A percentile compares a stretch with the other conserved stretches of the same genome.
These are phyloP conservation scores for Arxiozyma bovina DNA, from an alignment of 1,139 yeast species.

Conservation along the genomic window DNA sequence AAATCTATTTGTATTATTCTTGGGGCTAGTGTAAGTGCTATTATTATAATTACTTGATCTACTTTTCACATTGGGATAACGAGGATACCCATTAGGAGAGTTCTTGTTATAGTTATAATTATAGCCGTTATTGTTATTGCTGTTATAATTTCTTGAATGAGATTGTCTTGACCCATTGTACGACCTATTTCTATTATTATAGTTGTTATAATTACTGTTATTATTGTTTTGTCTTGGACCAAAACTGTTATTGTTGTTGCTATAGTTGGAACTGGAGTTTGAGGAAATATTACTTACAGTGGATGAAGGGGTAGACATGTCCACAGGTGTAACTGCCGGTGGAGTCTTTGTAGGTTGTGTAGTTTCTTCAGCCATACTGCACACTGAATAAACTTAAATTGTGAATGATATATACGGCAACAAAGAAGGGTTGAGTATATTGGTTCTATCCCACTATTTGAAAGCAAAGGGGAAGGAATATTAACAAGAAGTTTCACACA, in stretches of 20 bases:
- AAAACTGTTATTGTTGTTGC: neutral
- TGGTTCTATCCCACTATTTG: no score
- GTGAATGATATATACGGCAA: neutral
- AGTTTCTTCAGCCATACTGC: slow-evolving; percentile 1
- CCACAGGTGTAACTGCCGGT: neutral
- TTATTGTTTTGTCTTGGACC: neutral
- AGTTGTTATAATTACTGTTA: neutral
- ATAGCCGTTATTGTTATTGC: slow-evolving; percentile 4
- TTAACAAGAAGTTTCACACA: neutral
- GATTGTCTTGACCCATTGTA: slow-evolving; percentile 3
- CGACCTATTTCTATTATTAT: slow-evolving; percentile 1
- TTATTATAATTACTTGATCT: slow-evolving; percentile 2
- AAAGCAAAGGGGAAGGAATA: neutral
- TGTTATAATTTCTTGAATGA: slow-evolving; percentile 5
- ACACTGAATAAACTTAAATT: neutral
- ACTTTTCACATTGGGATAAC: slow-evolving; percentile 1
- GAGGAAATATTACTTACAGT: neutral
- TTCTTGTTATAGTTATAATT: neutral
- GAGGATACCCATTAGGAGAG: neutral
- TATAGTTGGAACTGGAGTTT: neutral
- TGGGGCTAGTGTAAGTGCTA: neutral
- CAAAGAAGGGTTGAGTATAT: neutral
- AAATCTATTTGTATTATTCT: neutral
- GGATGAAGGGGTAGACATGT: neutral
- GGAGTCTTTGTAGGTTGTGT: neutral